Conservation (phyloP, 768 basidiomycete species). For the Xerocomus potaroensis region DNA sequence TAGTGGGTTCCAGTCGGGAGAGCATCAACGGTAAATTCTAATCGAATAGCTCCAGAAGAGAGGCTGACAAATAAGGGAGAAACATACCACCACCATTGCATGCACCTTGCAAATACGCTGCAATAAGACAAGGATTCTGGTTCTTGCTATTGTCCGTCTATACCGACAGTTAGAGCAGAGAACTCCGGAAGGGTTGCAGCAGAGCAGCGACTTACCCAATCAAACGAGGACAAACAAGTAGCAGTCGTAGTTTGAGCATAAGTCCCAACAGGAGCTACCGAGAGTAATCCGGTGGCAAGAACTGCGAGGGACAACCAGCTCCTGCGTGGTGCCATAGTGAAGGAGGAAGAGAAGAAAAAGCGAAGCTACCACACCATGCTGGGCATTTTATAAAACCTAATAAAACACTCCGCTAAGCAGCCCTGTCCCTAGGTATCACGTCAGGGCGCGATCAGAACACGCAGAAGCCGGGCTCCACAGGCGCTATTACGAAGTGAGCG, state of each 20-base stretch:
- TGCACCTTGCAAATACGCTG: constrained; percentile 40
- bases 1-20: constrained; percentile 33
- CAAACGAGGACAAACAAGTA: constrained; percentile 18
- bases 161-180: not conserved
- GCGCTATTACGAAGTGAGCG: not conserved
- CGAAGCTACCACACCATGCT: not conserved
- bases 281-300: constrained; percentile 15
- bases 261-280: constrained; percentile 9
- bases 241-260: constrained; percentile 24
- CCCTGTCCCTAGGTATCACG: constrained; percentile 9
- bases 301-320: constrained; percentile 16
- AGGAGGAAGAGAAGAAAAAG: not conserved
- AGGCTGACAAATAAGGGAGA: not conserved
- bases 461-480: not conserved
- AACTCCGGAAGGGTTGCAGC: too few relatives aligned
- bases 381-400: not conserved
- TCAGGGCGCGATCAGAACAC: not conserved
- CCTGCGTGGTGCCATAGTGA: constrained; percentile 7
- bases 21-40: constrained; percentile 37
- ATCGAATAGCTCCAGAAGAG: constrained; percentile 3
- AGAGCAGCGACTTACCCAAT: constrained; percentile 33
- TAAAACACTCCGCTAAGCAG: not conserved
- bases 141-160: constrained; percentile 40
- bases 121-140: constrained; percentile 45
- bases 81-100: constrained; percentile 42